These are phyloP conservation scores for Primulina tabacum DNA, from an alignment of 257 asterid species.

Conservation along the genomic window DNA sequence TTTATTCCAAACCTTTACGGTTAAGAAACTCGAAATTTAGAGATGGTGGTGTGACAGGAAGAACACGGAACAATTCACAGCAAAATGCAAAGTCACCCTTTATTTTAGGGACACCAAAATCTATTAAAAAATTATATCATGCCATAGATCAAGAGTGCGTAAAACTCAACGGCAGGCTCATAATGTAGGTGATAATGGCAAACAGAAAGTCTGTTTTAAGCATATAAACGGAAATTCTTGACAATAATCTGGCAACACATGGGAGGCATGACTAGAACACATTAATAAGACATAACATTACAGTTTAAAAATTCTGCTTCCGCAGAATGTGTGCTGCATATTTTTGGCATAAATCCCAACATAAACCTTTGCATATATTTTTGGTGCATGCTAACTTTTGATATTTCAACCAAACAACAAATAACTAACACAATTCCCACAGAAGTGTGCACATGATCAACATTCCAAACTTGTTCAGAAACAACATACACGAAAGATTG, in stretches of 20 bases:
- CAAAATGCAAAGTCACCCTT: too few species aligned
- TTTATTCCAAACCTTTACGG: too few species aligned
- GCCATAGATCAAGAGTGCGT: background rate
- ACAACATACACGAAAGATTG: conserved; percentile 20
- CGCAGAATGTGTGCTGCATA: background rate
- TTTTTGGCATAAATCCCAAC: too few species aligned
- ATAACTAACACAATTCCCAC: conserved; percentile 2
- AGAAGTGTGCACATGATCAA: conserved; percentile 11
- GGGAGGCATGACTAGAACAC: background rate
- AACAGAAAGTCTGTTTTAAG: background rate
- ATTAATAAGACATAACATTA: background rate
- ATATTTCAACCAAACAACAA: conserved; percentile 13
- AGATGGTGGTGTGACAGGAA: too few species aligned
- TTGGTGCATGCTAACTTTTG: background rate
- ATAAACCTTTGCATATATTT: background rate
- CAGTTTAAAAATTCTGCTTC: background rate
- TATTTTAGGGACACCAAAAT: background rate
- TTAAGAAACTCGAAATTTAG: too few species aligned
- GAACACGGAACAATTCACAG: too few species aligned
- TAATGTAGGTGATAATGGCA: background rate
- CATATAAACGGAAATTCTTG: background rate
- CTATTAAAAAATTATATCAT: too few species aligned
- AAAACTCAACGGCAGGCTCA: background rate
- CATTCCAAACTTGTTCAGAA: conserved; percentile 18
- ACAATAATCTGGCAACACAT: background rate